Evolutionary conservation across 2,329 filamentous ascomycete genomes (phyloP).

Genomic region (Fusarium chuoi): DNA sequence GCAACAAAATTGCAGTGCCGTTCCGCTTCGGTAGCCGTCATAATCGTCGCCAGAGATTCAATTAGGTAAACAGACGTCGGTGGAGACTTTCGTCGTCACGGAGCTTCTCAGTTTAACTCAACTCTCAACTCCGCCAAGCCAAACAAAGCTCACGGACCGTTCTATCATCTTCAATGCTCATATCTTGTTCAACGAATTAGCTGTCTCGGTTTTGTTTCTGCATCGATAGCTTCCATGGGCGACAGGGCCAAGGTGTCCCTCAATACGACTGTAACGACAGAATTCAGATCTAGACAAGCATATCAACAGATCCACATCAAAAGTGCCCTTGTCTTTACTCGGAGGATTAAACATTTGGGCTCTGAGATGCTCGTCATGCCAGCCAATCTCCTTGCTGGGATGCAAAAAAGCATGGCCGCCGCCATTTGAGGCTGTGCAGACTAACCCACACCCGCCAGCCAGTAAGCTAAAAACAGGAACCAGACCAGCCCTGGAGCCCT

Average conservation of each 20-base stretch:
- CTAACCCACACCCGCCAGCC: constrained; percentile 26
- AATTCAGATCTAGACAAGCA: constrained; percentile 24
- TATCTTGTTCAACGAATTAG: constrained; percentile 8
- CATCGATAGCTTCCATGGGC: neutral
- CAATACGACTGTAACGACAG: constrained; percentile 15
- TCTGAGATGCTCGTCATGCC: constrained; percentile 6
- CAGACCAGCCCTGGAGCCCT: constrained; percentile 4
- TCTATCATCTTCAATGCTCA: neutral
- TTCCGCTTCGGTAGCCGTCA: neutral
- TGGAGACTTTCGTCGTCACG: neutral
- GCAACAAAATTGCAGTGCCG: constrained; percentile 21
- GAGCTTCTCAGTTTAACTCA: neutral
- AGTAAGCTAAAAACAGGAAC: constrained; percentile 39
- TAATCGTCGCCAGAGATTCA: neutral
- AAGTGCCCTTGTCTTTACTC: constrained; percentile 18
- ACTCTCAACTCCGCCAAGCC: neutral
- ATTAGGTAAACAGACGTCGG: constrained; percentile 19
- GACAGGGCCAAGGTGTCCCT: neutral
- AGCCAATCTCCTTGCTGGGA: neutral
- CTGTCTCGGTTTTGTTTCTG: constrained; percentile 20
- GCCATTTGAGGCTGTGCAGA: constrained; percentile 35
- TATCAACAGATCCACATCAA: constrained; percentile 22
- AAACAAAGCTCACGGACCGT: neutral
- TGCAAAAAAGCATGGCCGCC: constrained; percentile 18
- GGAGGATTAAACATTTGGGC: constrained; percentile 10